These are phyloP conservation scores for Pyrus bretschneideri DNA, from an alignment of 306 rosid genomes.

Conservation along the genomic window DNA sequence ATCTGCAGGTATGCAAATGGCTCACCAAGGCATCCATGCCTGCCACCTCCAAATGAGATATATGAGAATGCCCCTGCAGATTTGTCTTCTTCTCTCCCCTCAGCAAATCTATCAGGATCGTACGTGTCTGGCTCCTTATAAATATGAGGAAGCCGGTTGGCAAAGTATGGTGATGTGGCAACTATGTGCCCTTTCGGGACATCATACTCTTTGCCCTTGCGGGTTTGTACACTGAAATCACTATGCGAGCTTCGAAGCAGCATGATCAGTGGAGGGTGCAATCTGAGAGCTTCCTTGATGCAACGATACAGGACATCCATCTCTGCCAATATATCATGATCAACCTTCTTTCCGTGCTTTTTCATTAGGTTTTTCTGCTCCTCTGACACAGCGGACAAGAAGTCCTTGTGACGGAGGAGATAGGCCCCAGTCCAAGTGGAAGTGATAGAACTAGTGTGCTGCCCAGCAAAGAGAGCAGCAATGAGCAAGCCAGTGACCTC, in stretches of 20 bases:
- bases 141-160: slow-evolving; percentile 74
- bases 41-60: slow-evolving; percentile 92
- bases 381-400: slow-evolving; percentile 58
- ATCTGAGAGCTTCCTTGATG: slow-evolving; percentile 93
- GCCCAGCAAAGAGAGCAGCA: slow-evolving; percentile 82
- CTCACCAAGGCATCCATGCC: slow-evolving; percentile 98
- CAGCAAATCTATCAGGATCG: slow-evolving; percentile 70
- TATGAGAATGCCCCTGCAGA: slow-evolving; percentile 80
- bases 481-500: slow-evolving; percentile 95
- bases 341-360: slow-evolving; percentile 70
- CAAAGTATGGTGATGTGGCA: slow-evolving; percentile 91
- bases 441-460: slow-evolving; percentile 94
- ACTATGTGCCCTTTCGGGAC: slow-evolving; percentile 92
- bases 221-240: slow-evolving; percentile 66
- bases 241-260: slow-evolving; percentile 79
- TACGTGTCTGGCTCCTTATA: slow-evolving; percentile 69
- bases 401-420: slow-evolving; percentile 59
- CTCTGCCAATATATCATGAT: slow-evolving; percentile 89
- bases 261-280: slow-evolving; percentile 92
- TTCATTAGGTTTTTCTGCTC: slow-evolving; percentile 68
- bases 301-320: slow-evolving; percentile 81
- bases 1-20: slow-evolving; percentile 95
- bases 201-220: slow-evolving; percentile 74
- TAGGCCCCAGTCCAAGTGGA: slow-evolving; percentile 98
- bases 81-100: slow-evolving; percentile 93